phyloP scores from a whole-genome alignment of 345 rosid genomes.

The Gossypium thurberi region DNA sequence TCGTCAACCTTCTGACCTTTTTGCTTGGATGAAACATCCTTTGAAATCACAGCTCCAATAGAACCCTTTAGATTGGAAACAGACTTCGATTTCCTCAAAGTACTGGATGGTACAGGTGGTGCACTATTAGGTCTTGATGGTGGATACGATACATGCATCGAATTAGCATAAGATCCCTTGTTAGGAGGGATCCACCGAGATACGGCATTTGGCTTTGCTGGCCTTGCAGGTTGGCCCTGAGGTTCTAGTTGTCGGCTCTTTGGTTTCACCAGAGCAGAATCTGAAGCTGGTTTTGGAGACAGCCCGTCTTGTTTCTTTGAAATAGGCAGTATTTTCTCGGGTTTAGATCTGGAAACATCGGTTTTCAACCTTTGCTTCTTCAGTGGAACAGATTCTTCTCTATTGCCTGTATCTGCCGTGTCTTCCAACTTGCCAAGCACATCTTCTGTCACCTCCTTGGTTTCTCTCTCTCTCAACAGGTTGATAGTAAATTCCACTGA shows the following conservation, averaged over 20 bases:
- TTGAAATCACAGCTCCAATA: conserved; percentile 29
- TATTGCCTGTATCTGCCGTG: conserved; percentile 32
- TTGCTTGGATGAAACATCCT: conserved; percentile 25
- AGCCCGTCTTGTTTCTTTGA: conserved; percentile 38
- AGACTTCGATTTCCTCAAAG: conserved; percentile 47
- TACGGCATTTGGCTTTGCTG: conserved; percentile 63
- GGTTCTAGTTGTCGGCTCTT: conserved; percentile 61
- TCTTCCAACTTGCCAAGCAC: conserved; percentile 33
- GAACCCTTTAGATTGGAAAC: conserved; percentile 28
- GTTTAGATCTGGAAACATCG: conserved; percentile 35
- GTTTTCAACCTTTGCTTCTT: conserved; percentile 28
- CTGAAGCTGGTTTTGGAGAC: conserved; percentile 44
- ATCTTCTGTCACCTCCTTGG: conserved; percentile 33
- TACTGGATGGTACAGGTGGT: conserved; percentile 57
- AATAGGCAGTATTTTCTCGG: conserved; percentile 46
- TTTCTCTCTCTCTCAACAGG: conserved; percentile 27
- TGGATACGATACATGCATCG: conserved; percentile 77
- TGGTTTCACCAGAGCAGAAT: conserved; percentile 38
- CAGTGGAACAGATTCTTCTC: conserved; percentile 25
- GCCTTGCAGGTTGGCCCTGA: conserved; percentile 46
- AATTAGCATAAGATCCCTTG: conserved; percentile 68
- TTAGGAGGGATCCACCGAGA: conserved; percentile 88
- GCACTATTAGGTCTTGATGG: conserved; percentile 74
- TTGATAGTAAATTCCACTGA: conserved; percentile 23
- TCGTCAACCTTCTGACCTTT: conserved; percentile 18